Evolutionary conservation across 441 rosid genomes (phyloP), one percentile per base, ranked within the genome.

Genomic region (Corymbia citriodora): DNA sequence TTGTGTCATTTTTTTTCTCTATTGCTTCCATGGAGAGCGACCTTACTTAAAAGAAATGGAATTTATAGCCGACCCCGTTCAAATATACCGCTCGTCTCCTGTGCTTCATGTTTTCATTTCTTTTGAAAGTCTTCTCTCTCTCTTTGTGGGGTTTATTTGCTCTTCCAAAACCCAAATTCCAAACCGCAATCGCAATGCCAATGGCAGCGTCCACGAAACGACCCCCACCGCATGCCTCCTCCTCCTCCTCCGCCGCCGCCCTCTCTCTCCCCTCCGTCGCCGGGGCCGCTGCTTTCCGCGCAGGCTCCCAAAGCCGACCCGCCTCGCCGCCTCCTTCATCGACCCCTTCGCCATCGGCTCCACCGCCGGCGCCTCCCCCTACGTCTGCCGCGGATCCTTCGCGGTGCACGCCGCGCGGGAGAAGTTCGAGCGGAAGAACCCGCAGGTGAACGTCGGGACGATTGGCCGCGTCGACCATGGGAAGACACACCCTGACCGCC

Each of bases 391-490:
- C 40, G 92, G 92, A 16, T 68, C 95, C 12, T 92, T 98, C 90
- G 93, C 95, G 9, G 95, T 97, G 40, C 96, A 96, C 12, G 99
- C 99, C 13, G 99, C 99, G 72, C 96, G 97, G 53, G 99, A 96
- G 5, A 97, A 97, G 87, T 96, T 97, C 94, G 99, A 98, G 95
- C 90, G 99, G 54, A 96, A 96, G 93, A 98, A 98, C 59, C 99
- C 99, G 88, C 99, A 96, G 27, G 95, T 98, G 83, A 97, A 98
- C 94, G 95, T 98, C 90, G 98, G 99, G 14, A 96, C 99, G 3
- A 98, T 96, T 55, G 99, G 99, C 61, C 99, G 96, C 52, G 99
- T 97, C 87, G 99, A 98, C 98, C 99, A 96, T 74, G 99, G 99
- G 25, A 97, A 98, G 92, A 98, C 45, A 99, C 33, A 96, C 99